Evolutionary conservation across 306 rosid genomes (phyloP).

Genomic region (Senna tora): DNA sequence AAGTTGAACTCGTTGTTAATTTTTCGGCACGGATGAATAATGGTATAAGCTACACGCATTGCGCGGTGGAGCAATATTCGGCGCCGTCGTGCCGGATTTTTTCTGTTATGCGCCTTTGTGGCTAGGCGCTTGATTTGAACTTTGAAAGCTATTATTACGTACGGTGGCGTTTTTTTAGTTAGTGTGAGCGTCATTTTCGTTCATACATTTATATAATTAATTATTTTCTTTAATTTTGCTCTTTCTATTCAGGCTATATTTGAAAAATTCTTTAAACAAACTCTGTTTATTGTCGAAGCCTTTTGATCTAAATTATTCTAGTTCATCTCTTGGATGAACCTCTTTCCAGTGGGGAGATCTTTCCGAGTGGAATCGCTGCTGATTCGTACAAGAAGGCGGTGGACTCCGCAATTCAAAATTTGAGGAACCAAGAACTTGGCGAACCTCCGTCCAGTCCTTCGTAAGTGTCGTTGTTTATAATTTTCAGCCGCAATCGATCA

Average conservation of each 20-base stretch:
- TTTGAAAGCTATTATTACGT: neutral
- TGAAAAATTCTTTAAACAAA: too few species aligned
- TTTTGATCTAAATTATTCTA: neutral
- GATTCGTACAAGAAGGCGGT: constrained; percentile 76
- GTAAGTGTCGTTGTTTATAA: constrained; percentile 33
- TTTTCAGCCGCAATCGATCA: constrained; percentile 7
- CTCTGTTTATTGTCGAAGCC: too few species aligned
- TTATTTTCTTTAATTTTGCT: neutral
- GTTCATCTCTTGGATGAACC: neutral
- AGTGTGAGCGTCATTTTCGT: neutral
- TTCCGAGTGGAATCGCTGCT: constrained; percentile 68
- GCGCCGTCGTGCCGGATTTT: neutral
- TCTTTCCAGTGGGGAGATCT: constrained; percentile 56
- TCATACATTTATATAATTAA: neutral
- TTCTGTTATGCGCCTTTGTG: neutral
- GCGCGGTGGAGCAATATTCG: neutral
- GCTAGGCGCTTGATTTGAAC: neutral
- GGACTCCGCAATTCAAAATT: constrained; percentile 59
- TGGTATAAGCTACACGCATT: neutral
- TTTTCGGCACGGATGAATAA: neutral
- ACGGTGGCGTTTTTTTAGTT: constrained; percentile 2
- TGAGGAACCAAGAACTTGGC: constrained; percentile 48
- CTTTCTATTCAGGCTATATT: too few species aligned
- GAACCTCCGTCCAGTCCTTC: constrained; percentile 42
- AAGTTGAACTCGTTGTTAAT: neutral